phyloP scores from a whole-genome alignment of 192 early-diverging fungal genomes.

The Podila epigama region DNA sequence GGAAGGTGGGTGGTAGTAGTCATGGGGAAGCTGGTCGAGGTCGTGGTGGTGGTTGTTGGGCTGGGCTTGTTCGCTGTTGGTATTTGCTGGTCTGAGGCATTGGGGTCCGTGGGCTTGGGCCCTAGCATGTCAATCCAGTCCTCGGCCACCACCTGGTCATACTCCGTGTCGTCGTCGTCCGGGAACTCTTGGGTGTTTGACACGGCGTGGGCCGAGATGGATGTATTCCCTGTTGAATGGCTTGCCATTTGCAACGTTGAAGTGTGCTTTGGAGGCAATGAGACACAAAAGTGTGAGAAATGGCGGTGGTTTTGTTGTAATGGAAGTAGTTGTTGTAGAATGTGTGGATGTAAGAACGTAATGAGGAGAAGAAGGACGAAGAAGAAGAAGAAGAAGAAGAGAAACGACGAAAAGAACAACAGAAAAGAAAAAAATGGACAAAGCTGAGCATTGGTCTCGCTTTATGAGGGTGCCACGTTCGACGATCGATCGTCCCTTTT shows the following conservation, averaged over 20 bases:
- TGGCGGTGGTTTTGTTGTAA: neutral
- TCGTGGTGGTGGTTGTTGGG: neutral
- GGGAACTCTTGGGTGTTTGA: neutral
- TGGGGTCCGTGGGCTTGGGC: neutral
- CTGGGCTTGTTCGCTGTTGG: neutral
- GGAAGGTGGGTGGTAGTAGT: no score
- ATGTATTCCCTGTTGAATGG: neutral
- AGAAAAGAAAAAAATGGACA: neutral
- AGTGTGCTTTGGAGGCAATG: neutral
- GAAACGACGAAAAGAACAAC: neutral
- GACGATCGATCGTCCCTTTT: no score
- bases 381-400: neutral
- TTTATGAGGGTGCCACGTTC: no score
- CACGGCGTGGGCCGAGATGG: neutral
- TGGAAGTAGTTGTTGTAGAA: neutral
- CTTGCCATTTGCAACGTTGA: neutral
- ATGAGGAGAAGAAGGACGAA: neutral
- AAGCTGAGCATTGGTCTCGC: neutral
- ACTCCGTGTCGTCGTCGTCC: neutral
- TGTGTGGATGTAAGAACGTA: neutral
- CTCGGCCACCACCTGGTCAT: constrained; percentile 32
- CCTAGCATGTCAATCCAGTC: constrained; percentile 49
- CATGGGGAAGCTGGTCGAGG: no score
- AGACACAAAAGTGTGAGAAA: neutral
- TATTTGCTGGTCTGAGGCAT: neutral